These are phyloP conservation scores for Trypanosoma rangeli DNA, from an alignment of 208 protist species.

Conservation along the genomic window DNA sequence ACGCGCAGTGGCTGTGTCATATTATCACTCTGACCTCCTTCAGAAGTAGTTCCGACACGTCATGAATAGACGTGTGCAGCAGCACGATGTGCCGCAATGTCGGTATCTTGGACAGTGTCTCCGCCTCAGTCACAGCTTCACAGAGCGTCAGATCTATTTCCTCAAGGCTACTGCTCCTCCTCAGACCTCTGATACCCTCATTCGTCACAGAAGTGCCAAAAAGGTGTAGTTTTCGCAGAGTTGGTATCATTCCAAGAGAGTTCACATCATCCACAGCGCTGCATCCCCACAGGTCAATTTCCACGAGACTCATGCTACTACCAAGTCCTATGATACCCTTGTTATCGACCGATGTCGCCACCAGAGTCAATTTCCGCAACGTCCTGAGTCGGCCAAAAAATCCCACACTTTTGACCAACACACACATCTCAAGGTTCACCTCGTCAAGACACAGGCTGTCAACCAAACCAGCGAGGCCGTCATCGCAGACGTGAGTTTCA, in stretches of 20 bases:
- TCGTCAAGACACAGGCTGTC: neutral
- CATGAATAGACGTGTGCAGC: constrained; percentile 16
- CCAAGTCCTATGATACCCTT: constrained; percentile 34
- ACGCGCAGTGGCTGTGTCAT: neutral
- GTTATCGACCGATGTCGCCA: constrained; percentile 49
- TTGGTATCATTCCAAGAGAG: constrained; percentile 37
- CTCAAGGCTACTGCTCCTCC: constrained; percentile 13
- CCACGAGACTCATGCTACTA: constrained; percentile 37
- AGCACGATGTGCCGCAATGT: constrained; percentile 5
- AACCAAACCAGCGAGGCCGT: constrained; percentile 6
- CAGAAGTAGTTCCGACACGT: constrained; percentile 3
- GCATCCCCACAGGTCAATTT: constrained; percentile 51
- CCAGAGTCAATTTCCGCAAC: constrained; percentile 34
- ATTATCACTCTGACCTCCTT: constrained; percentile 5
- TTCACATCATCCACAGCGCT: constrained; percentile 44
- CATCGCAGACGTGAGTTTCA: constrained; percentile 14
- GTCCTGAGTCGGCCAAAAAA: constrained; percentile 1
- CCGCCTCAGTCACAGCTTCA: constrained; percentile 15
- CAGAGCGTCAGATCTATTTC: constrained; percentile 27
- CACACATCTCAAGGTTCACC: constrained; percentile 15
- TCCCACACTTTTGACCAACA: neutral
- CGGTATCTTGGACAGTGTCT: constrained; percentile 4
- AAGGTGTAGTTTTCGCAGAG: constrained; percentile 41
- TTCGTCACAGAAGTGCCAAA: constrained; percentile 53
- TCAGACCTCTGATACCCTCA: constrained; percentile 46